phyloP scores from a whole-genome alignment of 352 stramenopile species.

The Globisporangium paroecandrum region DNA sequence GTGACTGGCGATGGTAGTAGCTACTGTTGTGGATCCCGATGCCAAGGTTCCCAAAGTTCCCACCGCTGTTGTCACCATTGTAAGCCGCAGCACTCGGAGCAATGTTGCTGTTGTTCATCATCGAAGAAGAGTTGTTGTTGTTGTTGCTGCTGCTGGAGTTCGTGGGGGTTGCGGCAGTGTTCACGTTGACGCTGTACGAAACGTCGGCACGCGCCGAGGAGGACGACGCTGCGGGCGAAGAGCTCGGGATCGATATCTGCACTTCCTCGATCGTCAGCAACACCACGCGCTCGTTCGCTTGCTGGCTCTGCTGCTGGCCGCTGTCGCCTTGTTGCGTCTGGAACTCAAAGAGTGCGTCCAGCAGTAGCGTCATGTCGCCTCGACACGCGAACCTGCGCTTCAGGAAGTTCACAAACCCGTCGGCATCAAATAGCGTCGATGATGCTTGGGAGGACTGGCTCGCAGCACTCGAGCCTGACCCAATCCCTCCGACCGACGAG shows the following conservation, averaged over 20 bases:
- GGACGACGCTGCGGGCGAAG: slow-evolving; percentile 2
- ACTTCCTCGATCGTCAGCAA: slow-evolving; percentile 17
- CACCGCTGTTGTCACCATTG: not conserved
- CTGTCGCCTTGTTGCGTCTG: slow-evolving; percentile 17
- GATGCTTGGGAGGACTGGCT: not conserved
- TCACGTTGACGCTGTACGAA: not conserved
- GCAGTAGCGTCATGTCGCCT: slow-evolving; percentile 27
- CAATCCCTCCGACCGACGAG: not conserved
- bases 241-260: slow-evolving; percentile 11
- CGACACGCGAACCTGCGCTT: slow-evolving; percentile 32
- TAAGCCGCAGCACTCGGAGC: not conserved
- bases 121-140: not conserved
- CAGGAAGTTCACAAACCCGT: slow-evolving; percentile 28
- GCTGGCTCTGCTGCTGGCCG: not conserved
- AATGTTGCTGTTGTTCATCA: slow-evolving; percentile 1
- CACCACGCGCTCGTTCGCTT: slow-evolving; percentile 7
- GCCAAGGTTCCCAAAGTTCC: slow-evolving; percentile 4
- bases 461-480: not conserved
- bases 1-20: slow-evolving; percentile 10
- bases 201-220: slow-evolving; percentile 4
- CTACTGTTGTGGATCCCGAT: slow-evolving; percentile 2
- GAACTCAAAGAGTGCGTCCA: slow-evolving; percentile 21
- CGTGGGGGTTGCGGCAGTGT: not conserved
- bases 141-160: not conserved
- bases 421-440: slow-evolving; percentile 17